Percentiles rank a stretch among this genome's conserved stretches.
phyloP scores from a whole-genome alignment of 306 rosid species.

The Quercus wislizeni region DNA sequence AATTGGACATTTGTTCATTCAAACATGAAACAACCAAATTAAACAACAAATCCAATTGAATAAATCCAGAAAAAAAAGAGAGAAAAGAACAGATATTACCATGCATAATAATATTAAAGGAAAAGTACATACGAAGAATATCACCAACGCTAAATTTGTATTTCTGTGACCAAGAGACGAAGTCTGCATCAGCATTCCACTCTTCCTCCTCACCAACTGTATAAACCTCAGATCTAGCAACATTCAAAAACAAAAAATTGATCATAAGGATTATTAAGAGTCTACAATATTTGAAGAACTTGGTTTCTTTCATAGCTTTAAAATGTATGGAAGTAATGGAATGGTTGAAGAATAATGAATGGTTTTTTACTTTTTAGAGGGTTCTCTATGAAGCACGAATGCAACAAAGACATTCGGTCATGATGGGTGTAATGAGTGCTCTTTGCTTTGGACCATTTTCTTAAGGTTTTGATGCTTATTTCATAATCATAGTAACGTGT shows the following conservation, averaged over 20 bases:
- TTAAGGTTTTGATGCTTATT: background rate
- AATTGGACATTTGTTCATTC: too few species aligned
- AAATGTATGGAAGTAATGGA: background rate
- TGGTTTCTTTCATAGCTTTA: conserved; percentile 13
- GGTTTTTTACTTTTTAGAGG: background rate
- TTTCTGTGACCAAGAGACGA: conserved; percentile 24
- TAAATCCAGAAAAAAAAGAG: background rate
- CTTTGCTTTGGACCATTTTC: background rate
- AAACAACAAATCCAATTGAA: background rate
- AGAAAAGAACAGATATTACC: background rate
- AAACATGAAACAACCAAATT: background rate
- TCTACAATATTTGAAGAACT: background rate
- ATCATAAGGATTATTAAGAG: background rate
- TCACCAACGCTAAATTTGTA: conserved; percentile 29
- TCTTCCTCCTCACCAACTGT: conserved; percentile 36
- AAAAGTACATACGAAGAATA: conserved; percentile 29
- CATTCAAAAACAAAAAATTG: conserved; percentile 7
- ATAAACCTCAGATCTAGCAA: conserved; percentile 13
- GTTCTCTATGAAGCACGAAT: background rate
- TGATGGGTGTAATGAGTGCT: background rate
- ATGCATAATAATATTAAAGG: background rate
- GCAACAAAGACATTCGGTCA: background rate
- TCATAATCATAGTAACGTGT: background rate
- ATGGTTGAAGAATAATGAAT: background rate
- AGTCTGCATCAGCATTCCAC: conserved; percentile 32